phyloP scores from a whole-genome alignment of 495 filamentous ascomycete species.

The Aspergillus wentii region DNA sequence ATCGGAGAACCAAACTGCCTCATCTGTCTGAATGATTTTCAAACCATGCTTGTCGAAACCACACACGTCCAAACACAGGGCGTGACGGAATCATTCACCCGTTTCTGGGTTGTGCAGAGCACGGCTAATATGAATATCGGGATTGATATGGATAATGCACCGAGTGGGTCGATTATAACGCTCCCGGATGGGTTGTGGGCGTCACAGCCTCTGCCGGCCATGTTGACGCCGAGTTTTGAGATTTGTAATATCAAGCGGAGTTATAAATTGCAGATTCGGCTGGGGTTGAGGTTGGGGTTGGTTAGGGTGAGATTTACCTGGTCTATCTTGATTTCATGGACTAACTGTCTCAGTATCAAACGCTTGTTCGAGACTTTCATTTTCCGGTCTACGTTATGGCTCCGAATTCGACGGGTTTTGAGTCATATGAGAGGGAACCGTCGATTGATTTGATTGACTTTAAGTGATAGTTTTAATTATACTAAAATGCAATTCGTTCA shows the following conservation, averaged over 20 bases:
- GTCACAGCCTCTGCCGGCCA: not conserved
- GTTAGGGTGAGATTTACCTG: not conserved
- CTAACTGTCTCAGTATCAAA: not conserved
- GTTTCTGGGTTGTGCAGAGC: conserved; percentile 3
- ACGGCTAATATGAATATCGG: conserved; percentile 4
- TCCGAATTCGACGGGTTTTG: not conserved
- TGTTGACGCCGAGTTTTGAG: conserved; percentile 5
- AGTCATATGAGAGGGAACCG: not conserved
- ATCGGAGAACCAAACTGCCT: not conserved
- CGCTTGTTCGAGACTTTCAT: conserved; percentile 5
- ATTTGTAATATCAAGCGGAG: conserved; percentile 9
- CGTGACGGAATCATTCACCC: not conserved
- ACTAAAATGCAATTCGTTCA: too few species aligned
- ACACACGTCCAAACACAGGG: conserved; percentile 2
- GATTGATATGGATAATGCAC: not conserved
- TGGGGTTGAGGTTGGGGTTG: conserved; percentile 3
- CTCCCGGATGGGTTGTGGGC: conserved; percentile 3
- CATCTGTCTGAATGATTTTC: conserved; percentile 8
- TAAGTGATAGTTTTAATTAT: too few species aligned
- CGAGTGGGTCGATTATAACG: not conserved
- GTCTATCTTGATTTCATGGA: not conserved
- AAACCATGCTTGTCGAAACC: conserved; percentile 8
- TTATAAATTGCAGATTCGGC: conserved; percentile 7
- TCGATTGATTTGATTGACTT: too few species aligned
- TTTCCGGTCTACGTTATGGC: conserved; percentile 9